Base-by-base conservation (phyloP, 2,329 filamentous ascomycete genomes). In the Xylaria sp. region DNA sequence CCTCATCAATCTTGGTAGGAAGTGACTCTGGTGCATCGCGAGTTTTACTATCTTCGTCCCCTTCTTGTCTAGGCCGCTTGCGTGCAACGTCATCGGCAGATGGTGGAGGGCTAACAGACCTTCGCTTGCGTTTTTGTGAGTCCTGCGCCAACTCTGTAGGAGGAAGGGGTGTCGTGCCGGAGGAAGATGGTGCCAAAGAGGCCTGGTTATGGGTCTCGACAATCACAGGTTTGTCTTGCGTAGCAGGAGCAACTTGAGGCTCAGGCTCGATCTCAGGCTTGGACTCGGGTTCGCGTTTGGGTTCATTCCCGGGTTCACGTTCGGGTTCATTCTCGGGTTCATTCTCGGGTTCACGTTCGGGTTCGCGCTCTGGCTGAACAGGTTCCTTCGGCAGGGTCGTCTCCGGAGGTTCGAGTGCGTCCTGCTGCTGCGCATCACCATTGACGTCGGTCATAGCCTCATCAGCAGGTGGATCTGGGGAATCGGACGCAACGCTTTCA, bases 111-210 rank as follows among this genome's bases (percentile, higher is more conserved):
- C 80, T 89, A 51, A 78, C 76, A 40, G 85, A 90, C 62, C 85
- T 79, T 62, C 86, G 83, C 70, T 89, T 90, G 57, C 87, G 79
- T 71, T 87, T 89, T 62, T 83, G 82, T 39, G 75, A 75, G 61
- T 87, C 84, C 57, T 83, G 78, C 29, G 74, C 48, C 24, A 55
- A 57, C 52, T 68, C 65, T 47, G 56, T 49, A 48, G 56, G 39
- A 7, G 59, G 62, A 39, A 72, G 62, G 38, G 63, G 61, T 24
- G 63, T 57, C 6, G 51, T 56, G 29, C 56, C 52, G 8, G 64
- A 59, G 22, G 57, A 46, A n/a, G 42, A 45, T 4, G 46, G 40
- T 22, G 46, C 56, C 19, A 42, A 44, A 22, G 49, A 17, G 19
- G 29, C 40, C 47, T 59, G 59, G 19, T 51, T 49, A 39, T 61